Evolutionary conservation across 2,329 filamentous ascomycete genomes (phyloP), one percentile per base, ranked within the genome.

Genomic region (Xylaria sp.): DNA sequence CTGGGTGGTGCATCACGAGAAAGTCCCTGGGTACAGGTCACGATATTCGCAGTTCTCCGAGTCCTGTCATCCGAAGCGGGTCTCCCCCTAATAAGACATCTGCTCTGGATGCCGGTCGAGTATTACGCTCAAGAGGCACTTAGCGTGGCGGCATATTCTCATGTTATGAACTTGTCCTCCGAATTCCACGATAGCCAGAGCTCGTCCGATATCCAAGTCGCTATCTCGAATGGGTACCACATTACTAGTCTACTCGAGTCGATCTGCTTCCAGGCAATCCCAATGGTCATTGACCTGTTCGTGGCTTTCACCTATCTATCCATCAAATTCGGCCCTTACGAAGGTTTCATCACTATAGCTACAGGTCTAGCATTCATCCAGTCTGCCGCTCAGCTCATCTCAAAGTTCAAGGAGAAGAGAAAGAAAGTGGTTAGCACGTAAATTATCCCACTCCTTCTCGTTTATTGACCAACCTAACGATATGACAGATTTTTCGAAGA

Each of bases 171-270:
- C 63, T 82, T 89, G 6, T 88, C 87, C 1, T 86, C 86, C 25
- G 86, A 89, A 70, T 89, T 89, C 63, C 86, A 89, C 71, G 86
- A 89, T 71, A 84, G 85, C 22, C 86, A 88, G 75, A 88, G 84
- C 71, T 85, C 85, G 1, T 87, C 85, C 1, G 86, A 89, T 69
- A 84, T 87, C 72, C 81, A 85, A 74, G 81, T 86, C 76, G 86
- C 86, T 4, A 87, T 89, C 44, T 82, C 83, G 15, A 84, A 84
- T 10, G 86, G 86, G 4, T 81, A 81, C 42, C 82, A 83, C 53
- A 81, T 88, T 36, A 85, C 85, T 9, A 85, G 82, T 55, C 82
- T 87, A 49, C 79, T 90, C 4, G 87, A 90, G 73, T 85, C 83
- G 9, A 80, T 89, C 27, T 82, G 87, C 51, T 87, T 90, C 58